Conservation (phyloP, 306 rosid genomes). For the Quercus parvula region DNA sequence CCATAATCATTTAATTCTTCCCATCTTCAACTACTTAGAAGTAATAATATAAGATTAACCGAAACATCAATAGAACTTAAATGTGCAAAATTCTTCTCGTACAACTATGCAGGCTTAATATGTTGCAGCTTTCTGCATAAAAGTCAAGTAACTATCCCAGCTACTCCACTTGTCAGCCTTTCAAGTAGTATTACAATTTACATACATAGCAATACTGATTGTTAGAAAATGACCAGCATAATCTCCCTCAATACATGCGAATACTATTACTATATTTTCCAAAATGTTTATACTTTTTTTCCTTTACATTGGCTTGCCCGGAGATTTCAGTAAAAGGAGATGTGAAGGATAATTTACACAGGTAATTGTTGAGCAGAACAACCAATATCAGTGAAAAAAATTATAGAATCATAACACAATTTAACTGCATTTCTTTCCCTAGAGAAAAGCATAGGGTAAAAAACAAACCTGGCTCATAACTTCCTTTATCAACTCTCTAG, state of each 20-base stretch:
- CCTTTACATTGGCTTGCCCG: background rate
- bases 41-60: background rate
- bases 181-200: background rate
- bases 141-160: background rate
- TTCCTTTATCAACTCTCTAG: constrained; percentile 83
- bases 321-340: background rate
- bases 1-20: background rate
- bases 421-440: background rate
- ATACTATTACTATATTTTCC: background rate
- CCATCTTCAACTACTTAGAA: background rate
- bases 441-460: constrained; percentile 14
- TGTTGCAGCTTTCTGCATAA: background rate
- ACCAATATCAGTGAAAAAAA: background rate
- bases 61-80: background rate
- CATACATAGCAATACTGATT: background rate
- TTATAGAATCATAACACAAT: background rate
- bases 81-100: background rate
- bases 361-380: background rate
- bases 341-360: background rate
- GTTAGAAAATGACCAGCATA: background rate
- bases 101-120: background rate
- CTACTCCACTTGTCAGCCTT: background rate
- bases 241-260: background rate
- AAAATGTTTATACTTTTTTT: background rate
- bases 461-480: constrained; percentile 91